Conservation (phyloP, 2,329 filamentous ascomycete genomes). For the Pleoardoris graminearum region DNA sequence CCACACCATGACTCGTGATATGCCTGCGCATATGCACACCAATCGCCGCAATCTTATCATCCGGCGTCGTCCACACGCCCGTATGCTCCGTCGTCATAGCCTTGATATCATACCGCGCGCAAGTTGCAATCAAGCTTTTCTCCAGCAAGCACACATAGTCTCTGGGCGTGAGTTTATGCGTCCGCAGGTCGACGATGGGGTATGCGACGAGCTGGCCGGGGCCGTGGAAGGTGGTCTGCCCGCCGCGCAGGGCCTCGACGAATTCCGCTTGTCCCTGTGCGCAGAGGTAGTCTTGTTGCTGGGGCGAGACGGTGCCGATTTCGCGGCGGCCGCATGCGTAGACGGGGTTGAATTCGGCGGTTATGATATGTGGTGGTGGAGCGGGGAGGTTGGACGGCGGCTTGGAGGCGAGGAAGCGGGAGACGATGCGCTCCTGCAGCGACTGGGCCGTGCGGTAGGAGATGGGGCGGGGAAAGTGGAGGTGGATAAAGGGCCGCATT, state of each 20-base stretch:
- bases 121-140: conserved; percentile 69
- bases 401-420: conserved; percentile 64
- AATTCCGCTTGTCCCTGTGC: conserved; percentile 60
- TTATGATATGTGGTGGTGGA: conserved; percentile 70
- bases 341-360: conserved; percentile 79
- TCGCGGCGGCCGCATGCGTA: conserved; percentile 92
- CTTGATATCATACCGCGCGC: conserved; percentile 62
- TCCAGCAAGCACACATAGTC: conserved; percentile 81
- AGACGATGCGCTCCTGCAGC: conserved; percentile 62
- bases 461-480: conserved; percentile 59
- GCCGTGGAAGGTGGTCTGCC: conserved; percentile 92
- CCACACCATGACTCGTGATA: conserved; percentile 82
- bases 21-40: conserved; percentile 89
- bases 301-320: conserved; percentile 51
- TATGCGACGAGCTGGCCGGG: conserved; percentile 93
- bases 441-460: conserved; percentile 59
- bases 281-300: conserved; percentile 50
- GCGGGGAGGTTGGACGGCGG: conserved; percentile 48
- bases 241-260: conserved; percentile 75
- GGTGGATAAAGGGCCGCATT: conserved; percentile 63
- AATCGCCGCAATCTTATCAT: conserved; percentile 80
- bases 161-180: conserved; percentile 68
- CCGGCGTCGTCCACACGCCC: conserved; percentile 70
- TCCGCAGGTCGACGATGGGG: conserved; percentile 80
- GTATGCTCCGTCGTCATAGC: conserved; percentile 73